Base-by-base conservation (phyloP, 208 protist genomes). In the Acanthamoeba lenticulata region DNA sequence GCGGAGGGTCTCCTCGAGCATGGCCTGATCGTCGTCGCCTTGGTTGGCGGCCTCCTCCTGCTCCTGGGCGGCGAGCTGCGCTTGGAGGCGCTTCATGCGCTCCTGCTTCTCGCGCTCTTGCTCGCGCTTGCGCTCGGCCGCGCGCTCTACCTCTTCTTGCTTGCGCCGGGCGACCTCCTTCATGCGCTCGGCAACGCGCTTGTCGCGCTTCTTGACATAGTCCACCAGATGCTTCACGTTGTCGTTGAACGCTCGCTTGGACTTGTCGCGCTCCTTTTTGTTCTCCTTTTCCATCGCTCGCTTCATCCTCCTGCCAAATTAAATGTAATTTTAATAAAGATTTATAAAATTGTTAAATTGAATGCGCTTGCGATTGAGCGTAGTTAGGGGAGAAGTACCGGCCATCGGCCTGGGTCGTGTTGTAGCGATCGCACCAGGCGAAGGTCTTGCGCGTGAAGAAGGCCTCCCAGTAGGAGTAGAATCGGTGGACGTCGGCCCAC, bases 271-370 rank as follows among this genome's bases (percentile, higher is more conserved):
- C 40, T 96, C 89, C 27, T 97, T 97, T 34, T 95, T 62, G 55
- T 97, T 97, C 45, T 97, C 96, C 72, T 97, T 97, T 45, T 97
- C 96, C 95, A 97, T 97, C 24, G 93, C 40, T 42, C 96, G 81
- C 79, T 94, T 95, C 19, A 97, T 94, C 32, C 93, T 40, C 34
- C 96, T 49, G 83, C 15, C 13, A 29, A 36, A 67, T 67, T 34
- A 65, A 65, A 21, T 62, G 15, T 32, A 15, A 90, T 57, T 27
- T 45, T 0, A 40, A 9, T 13, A 45, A 57, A 57, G 38, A 27
- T 74, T 49, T 83, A 32, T 49, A 44, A 49, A 49, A 40, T 42
- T 67, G 36, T 60, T 0, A 60, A 60, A 81, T 29, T 4, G 69
- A 5, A 40, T 21, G 47, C 5, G 47, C 47, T 52, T 5, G 9